Percentiles rank a stretch among this genome's conserved stretches.
phyloP scores from a whole-genome alignment of 176 grass and related monocot species.

The Bromus sterilis region DNA sequence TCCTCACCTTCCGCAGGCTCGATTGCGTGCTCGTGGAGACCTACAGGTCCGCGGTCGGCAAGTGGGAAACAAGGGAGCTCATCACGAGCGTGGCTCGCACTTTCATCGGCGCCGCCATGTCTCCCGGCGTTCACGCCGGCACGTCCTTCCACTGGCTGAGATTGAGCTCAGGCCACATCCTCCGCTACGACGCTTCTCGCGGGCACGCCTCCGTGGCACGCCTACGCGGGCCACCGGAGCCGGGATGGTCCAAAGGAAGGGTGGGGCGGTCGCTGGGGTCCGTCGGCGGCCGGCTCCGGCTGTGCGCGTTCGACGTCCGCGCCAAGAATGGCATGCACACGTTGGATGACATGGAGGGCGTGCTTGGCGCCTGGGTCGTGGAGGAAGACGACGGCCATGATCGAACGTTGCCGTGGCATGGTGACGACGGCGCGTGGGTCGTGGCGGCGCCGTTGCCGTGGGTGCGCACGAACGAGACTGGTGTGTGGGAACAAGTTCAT shows the following conservation, averaged over 20 bases:
- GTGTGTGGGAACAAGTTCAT: background rate
- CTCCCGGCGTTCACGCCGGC: background rate
- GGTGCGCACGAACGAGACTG: background rate
- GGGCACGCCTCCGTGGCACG: background rate
- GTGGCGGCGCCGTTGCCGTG: background rate
- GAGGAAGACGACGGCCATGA: background rate
- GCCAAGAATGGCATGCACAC: background rate
- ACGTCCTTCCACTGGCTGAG: slow-evolving; percentile 14
- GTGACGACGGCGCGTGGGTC: background rate
- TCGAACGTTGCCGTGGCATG: background rate
- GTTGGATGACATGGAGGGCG: background rate
- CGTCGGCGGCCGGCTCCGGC: background rate
- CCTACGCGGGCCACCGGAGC: background rate
- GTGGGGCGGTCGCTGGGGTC: background rate
- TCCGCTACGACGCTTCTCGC: background rate
- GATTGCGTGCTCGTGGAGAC: background rate
- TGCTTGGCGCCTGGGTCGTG: background rate
- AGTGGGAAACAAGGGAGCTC: background rate
- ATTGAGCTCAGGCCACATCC: background rate
- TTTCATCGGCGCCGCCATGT: background rate
- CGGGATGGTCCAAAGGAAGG: background rate
- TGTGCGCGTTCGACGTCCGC: background rate
- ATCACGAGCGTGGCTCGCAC: too few species aligned
- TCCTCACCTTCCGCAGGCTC: background rate
- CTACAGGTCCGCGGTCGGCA: background rate